Base-by-base conservation (phyloP, 2,329 filamentous ascomycete species). In the Cryphonectria parasitica region DNA sequence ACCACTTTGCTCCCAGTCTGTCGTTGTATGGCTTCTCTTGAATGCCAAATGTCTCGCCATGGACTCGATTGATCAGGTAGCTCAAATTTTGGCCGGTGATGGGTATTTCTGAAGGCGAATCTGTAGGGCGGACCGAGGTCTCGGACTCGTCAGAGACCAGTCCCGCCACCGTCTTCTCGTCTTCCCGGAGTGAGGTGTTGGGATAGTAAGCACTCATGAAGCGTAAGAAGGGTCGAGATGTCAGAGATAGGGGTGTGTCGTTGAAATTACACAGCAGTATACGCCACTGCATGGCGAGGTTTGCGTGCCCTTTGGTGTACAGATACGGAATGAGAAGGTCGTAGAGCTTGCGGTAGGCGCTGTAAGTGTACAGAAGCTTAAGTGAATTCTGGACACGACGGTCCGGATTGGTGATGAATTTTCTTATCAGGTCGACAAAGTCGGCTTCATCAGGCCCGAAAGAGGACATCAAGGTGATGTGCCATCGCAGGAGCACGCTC, bases 1-100 rank as follows among this genome's bases (percentile, higher is more conserved):
- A 95, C 82, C 94, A 89, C 73, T 90, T 88, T n/a, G 94, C 92
- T 25, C 92, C 91, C 41, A 97, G 86, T 0, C 83, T 81, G 78
- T 96, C 93, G 76, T 88, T 91, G 73, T 89, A 87, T 11, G 81
- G 79, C 71, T 86, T 88, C 49, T 81, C 80, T 19, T 73, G 73
- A 36, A 82, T 79, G 31, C 80, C 80, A 72, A 81, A 81, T 1
- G 79, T 81, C 54, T 77, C 75, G n/a, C 81, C 81, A 39, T 82
- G 79, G 2, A 80, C 77, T n/a, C 77, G 78, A 69, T 83, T 80
- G 72, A 81, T 71, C 34, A 78, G 76, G 72, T 82, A 79, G 67
- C 80, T 76, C 56, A 78, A 77, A 11, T 79, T 64, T 10, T 76
- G 66, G 41, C 69, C 69, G 31, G 45, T 64, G 45, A 71, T 69